A percentile compares a stretch with the other conserved stretches of the same genome.
Evolutionary conservation across 768 basidiomycete genomes (phyloP).

Genomic region (Boletus rubroflammeus): DNA sequence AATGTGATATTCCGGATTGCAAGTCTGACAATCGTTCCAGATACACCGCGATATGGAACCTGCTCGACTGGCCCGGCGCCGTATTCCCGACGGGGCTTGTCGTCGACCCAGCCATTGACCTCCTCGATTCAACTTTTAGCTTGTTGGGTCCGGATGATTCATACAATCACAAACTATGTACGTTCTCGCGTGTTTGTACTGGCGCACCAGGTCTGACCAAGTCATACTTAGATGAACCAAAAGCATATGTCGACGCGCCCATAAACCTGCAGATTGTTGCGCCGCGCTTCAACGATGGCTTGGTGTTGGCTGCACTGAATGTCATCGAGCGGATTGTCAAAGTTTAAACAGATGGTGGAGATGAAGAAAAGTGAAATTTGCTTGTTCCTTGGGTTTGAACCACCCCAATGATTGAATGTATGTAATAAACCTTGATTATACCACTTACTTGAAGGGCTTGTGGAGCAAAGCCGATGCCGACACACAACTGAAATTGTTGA

Average conservation of each 20-base stretch:
- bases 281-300: slow-evolving; percentile 25
- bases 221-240: slow-evolving; percentile 19
- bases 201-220: background rate
- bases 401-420: background rate
- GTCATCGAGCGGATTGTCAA: slow-evolving; percentile 25
- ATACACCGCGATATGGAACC: slow-evolving; percentile 42
- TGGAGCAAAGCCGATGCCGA: background rate
- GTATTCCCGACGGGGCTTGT: slow-evolving; percentile 43
- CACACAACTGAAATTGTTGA: background rate
- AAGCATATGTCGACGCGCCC: slow-evolving; percentile 14
- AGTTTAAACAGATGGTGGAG: background rate
- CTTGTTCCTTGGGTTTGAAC: background rate
- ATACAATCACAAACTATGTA: slow-evolving; percentile 18
- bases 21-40: slow-evolving; percentile 11
- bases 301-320: slow-evolving; percentile 27
- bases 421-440: background rate
- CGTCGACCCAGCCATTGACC: slow-evolving; percentile 26
- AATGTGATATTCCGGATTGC: background rate
- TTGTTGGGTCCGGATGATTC: slow-evolving; percentile 21
- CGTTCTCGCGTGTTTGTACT: background rate
- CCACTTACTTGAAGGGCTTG: background rate
- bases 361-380: background rate
- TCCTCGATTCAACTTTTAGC: slow-evolving; percentile 2
- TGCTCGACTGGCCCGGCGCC: slow-evolving; percentile 42
- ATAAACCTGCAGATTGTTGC: slow-evolving; percentile 23